phyloP scores from a whole-genome alignment of 305 asterid genomes.

The Ilex paraguariensis region DNA sequence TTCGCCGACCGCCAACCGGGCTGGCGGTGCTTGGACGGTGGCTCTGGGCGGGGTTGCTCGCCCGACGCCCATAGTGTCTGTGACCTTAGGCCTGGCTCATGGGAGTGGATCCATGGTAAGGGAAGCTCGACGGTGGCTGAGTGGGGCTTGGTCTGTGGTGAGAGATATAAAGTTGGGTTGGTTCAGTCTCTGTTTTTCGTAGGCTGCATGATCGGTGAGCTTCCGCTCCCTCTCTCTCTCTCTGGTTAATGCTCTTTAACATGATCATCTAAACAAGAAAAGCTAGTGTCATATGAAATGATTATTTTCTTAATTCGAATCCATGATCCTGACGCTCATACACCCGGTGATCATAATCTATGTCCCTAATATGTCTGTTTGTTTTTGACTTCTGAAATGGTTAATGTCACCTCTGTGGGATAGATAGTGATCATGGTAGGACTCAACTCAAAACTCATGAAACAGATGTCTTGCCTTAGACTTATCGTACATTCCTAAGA shows the following conservation, averaged over 20 bases:
- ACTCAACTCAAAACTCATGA: too few relatives aligned
- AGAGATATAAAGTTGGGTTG: constrained; percentile 3
- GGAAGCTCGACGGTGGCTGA: neutral
- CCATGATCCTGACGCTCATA: too few relatives aligned
- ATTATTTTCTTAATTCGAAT: too few relatives aligned
- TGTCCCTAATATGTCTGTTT: too few relatives aligned
- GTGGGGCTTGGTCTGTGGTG: constrained; percentile 3
- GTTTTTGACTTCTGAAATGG: too few relatives aligned
- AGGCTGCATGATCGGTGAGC: constrained; percentile 4
- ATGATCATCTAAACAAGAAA: too few relatives aligned
- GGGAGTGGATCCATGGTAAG: constrained; percentile 1
- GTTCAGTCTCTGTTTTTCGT: constrained; percentile 2
- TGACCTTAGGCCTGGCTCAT: neutral
- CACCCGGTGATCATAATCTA: too few relatives aligned
- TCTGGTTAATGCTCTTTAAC: neutral
- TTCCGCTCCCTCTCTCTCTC: neutral
- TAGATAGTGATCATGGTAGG: too few relatives aligned
- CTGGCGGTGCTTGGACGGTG: neutral
- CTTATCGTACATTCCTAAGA: too few relatives aligned
- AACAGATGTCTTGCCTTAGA: too few relatives aligned
- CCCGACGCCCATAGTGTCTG: neutral
- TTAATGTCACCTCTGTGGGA: too few relatives aligned
- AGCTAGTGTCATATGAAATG: too few relatives aligned
- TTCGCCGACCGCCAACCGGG: neutral
- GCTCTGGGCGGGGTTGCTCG: neutral